phyloP scores from a whole-genome alignment of 495 filamentous ascomycete species.

The Trichocladium antarcticum region DNA sequence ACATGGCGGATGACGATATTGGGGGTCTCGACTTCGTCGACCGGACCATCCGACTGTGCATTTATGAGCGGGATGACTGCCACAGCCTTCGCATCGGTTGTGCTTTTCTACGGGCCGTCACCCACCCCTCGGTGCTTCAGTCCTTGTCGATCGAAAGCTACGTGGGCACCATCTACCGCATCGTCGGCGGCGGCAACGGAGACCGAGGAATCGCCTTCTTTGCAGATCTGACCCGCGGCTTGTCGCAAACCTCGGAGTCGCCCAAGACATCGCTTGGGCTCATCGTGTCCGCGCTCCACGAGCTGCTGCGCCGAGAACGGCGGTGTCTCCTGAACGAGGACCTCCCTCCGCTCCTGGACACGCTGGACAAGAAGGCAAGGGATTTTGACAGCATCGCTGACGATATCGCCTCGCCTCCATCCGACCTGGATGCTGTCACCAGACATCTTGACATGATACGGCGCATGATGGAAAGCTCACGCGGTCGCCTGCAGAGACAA shows the following conservation, averaged over 20 bases:
- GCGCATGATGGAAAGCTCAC: background rate
- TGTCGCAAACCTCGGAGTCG: background rate
- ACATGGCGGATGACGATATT: conserved; percentile 7
- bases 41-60: background rate
- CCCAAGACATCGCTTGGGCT: background rate
- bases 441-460: background rate
- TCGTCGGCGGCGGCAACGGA: conserved; percentile 3
- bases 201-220: conserved; percentile 2
- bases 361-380: background rate
- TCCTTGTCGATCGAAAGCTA: conserved; percentile 6
- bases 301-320: conserved; percentile 7
- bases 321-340: conserved; percentile 6
- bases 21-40: background rate
- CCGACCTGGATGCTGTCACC: background rate
- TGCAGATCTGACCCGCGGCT: background rate
- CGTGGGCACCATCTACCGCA: conserved; percentile 7
- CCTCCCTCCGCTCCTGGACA: background rate
- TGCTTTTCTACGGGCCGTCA: background rate
- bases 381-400: background rate
- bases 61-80: background rate
- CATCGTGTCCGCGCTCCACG: background rate
- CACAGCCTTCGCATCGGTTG: background rate
- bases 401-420: background rate
- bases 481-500: background rate
- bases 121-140: conserved; percentile 3